Evolutionary conservation across 306 rosid species (phyloP), one percentile per base, ranked within the genome.

Genomic region (Prunus davidiana): DNA sequence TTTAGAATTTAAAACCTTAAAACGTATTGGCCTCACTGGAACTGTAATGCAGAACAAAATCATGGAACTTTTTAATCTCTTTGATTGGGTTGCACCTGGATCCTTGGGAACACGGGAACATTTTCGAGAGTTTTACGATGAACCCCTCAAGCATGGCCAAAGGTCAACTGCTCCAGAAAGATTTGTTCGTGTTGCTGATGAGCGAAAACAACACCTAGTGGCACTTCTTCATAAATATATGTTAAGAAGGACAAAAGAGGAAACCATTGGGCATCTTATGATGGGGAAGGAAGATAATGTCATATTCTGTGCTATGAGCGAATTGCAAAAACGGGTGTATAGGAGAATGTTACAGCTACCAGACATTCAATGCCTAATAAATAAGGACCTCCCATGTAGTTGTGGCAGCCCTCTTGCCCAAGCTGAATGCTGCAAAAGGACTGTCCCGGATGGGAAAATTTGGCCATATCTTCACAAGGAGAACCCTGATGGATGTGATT

Each of bases 201-300:
- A 89, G 85, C 89, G 96, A 80, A 94, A 91, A 80, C 90, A 89
- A 72, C 95, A 90, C 79, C 86, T 94, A 60, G 91, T 62, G 3
- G 15, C 73, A 10, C 89, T 91, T 82, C 97, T 94, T 87, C 85
- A 65, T 69, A 94, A 90, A 83, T 94, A 91, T 79, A 55, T 94
- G 98, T 81, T 94, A 68, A 87, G 98, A 82, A 84, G 98, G 86
- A 91, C 97, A 66, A 94, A 94, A 82, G 96, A 91, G 79, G 98
- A 94, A 83, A 94, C 98, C 64, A 94, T 94, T 67, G 97, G 98
- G 82, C 98, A 94, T 86, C 98, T 94, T 73, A 90, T 94, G 98
- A 86, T 91, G 98, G 98, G 97, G 54, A 94, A 94, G 89, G 98
- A 94, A 86, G 97, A 94, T 86, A 91, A 94, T 73, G 83, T 91